These are phyloP conservation scores for Lactuca sativa DNA, from an alignment of 129 eudicot species.

Conservation along the genomic window DNA sequence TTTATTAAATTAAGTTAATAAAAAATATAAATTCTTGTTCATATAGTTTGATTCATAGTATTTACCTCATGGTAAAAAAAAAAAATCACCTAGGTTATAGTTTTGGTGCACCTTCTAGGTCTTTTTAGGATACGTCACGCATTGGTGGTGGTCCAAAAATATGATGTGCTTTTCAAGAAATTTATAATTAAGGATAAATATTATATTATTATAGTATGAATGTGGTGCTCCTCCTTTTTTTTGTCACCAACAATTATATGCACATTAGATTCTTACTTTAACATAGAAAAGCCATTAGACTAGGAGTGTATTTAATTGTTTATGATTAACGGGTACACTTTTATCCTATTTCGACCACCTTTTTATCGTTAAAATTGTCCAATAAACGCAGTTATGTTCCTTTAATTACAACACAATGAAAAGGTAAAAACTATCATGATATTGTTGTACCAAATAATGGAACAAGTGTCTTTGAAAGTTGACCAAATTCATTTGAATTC, in stretches of 20 bases:
- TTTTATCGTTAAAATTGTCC: conserved; percentile 21
- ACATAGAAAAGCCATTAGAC: conserved; percentile 27
- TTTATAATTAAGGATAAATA: conserved; percentile 20
- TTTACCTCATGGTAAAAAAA: neutral
- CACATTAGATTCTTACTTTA: conserved; percentile 29
- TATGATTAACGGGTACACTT: conserved; percentile 14
- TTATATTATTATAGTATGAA: conserved; percentile 15
- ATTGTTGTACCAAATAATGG: conserved; percentile 10
- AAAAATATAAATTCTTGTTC: neutral
- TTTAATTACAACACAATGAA: conserved; percentile 20
- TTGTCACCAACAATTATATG: conserved; percentile 32
- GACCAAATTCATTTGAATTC: conserved; percentile 25
- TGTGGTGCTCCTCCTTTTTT: conserved; percentile 32
- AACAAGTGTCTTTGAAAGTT: conserved; percentile 24
- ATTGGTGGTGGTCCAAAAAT: conserved; percentile 19
- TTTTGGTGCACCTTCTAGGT: neutral
- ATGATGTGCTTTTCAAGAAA: conserved; percentile 18
- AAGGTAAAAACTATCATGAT: neutral
- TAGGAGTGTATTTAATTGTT: conserved; percentile 19
- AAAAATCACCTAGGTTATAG: neutral
- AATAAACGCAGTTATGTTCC: conserved; percentile 22
- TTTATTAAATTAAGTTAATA: neutral
- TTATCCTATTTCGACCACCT: conserved; percentile 14
- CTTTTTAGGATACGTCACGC: neutral
- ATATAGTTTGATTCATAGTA: neutral